Base-by-base conservation (phyloP, 2,329 filamentous ascomycete species). In the Colletotrichum ledebouriae region DNA sequence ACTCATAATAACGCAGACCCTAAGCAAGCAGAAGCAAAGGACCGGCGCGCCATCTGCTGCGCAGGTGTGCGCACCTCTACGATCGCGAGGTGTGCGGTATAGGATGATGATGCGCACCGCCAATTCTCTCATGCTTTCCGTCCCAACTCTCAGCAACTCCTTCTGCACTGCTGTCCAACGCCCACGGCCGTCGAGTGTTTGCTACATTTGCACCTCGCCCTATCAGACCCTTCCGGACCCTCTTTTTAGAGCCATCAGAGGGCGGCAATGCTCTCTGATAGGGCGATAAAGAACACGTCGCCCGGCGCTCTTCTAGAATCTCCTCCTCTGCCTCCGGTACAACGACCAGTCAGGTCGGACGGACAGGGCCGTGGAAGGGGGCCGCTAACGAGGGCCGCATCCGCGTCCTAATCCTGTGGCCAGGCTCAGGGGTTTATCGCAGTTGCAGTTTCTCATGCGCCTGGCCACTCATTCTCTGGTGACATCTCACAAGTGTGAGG, bases 151-250 rank as follows among this genome's bases (percentile, higher is more conserved):
- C 13, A 20, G 34, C 60, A 55, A 63, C 50, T 55, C n/a, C 29
- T 58, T 66, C 69, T 71, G 69, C 69, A 71, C 58, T 69, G 69
- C 58, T 71, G 69, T 71, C 69, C 69, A 71, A 71, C 67, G 52
- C 22, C 22, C 67, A 49, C 56, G 55, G 33, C 56, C 22, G 76
- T 73, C 75, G 75, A 75, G 73, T 73, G 69, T 73, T 60, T 59
- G 71, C 71, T 70, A 72, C 68, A 72, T 75, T 72, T 71, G 62
- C 73, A 33, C 59, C 72, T 73, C 69, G 72, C 47, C 73, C 71
- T 73, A 74, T 75, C 67, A 57, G 55, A 73, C 73, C 73, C 72
- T 65, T 70, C 72, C 69, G 71, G 70, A 71, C 33, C 22, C 59
- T 49, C 33, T 42, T 60, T 55, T 33, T 10, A 17, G 42, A 70